Percentiles rank a stretch among this genome's conserved stretches.
phyloP scores from a whole-genome alignment of 2,329 filamentous ascomycete genomes.

The Stachybotrys elegans region DNA sequence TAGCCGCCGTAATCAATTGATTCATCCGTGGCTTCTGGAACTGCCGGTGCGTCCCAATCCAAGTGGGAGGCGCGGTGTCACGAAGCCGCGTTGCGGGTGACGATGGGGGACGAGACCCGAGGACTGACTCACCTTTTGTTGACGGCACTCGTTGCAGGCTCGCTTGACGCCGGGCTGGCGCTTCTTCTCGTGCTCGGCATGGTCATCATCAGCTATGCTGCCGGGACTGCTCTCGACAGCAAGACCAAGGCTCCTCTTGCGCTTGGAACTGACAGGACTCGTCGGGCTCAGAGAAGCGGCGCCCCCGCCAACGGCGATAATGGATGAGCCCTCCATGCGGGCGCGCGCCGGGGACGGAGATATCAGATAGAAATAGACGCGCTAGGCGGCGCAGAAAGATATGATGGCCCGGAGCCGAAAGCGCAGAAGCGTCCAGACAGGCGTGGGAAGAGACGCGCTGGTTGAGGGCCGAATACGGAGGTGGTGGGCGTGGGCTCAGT shows the following conservation, averaged over 20 bases:
- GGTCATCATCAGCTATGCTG: slow-evolving; percentile 44
- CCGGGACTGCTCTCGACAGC: slow-evolving; percentile 57
- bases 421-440: slow-evolving; percentile 12
- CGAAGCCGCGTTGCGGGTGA: neutral
- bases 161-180: slow-evolving; percentile 68
- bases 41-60: too few species aligned
- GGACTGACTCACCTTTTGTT: slow-evolving; percentile 67
- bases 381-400: neutral
- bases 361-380: too few species aligned
- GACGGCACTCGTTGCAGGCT: slow-evolving; percentile 79
- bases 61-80: neutral
- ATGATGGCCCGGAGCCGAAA: neutral
- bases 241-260: slow-evolving; percentile 53
- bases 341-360: too few species aligned
- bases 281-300: slow-evolving; percentile 49
- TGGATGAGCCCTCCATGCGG: slow-evolving; percentile 45
- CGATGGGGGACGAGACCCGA: neutral
- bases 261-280: slow-evolving; percentile 53
- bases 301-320: slow-evolving; percentile 39
- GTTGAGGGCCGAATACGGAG: slow-evolving; percentile 26
- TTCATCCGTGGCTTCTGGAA: slow-evolving; percentile 7
- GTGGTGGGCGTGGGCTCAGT: slow-evolving; percentile 5
- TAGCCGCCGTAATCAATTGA: slow-evolving; percentile 9
- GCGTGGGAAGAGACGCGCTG: slow-evolving; percentile 13
- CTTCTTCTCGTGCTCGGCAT: slow-evolving; percentile 58